phyloP scores from a whole-genome alignment of 1,139 yeast species.

The Yamadazyma trypodendri region DNA sequence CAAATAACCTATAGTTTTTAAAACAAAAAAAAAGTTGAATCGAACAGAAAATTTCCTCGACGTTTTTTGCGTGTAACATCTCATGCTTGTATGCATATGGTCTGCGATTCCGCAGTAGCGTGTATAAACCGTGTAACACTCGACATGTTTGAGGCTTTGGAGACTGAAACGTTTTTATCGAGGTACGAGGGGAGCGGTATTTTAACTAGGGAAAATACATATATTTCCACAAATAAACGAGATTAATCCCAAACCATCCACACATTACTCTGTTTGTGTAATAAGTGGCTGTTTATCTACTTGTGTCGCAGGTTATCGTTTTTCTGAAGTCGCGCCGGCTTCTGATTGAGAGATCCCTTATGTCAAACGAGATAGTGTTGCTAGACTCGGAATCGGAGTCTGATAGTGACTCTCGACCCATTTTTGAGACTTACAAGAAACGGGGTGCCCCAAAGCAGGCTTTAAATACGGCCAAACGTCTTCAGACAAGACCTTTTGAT shows the following conservation, averaged over 20 bases:
- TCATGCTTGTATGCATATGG: too few relatives aligned
- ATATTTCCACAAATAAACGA: too few relatives aligned
- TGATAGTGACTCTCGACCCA: slow-evolving; percentile 15
- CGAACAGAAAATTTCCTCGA: not conserved
- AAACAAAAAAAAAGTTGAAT: not conserved
- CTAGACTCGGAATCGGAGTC: slow-evolving; percentile 18
- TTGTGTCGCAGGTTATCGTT: not conserved
- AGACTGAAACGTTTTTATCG: too few relatives aligned
- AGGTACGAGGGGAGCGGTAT: too few relatives aligned
- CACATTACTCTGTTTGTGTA: too few relatives aligned
- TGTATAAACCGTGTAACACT: not conserved
- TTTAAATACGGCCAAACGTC: slow-evolving; percentile 3
- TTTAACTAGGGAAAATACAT: too few relatives aligned
- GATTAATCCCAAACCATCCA: too few relatives aligned
- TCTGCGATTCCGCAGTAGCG: too few relatives aligned
- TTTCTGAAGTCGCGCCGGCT: not conserved
- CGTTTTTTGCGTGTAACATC: too few relatives aligned
- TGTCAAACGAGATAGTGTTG: slow-evolving; percentile 17
- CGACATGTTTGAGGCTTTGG: too few relatives aligned
- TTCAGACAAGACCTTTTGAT: slow-evolving; percentile 7
- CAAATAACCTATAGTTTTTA: not conserved
- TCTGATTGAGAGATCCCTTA: not conserved
- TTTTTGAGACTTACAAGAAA: slow-evolving; percentile 10
- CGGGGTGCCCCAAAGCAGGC: slow-evolving; percentile 8
- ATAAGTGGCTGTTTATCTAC: too few relatives aligned